Evolutionary conservation across 2,329 filamentous ascomycete genomes (phyloP), one percentile per base, ranked within the genome.

Genomic region (Phialocephala subalpina): DNA sequence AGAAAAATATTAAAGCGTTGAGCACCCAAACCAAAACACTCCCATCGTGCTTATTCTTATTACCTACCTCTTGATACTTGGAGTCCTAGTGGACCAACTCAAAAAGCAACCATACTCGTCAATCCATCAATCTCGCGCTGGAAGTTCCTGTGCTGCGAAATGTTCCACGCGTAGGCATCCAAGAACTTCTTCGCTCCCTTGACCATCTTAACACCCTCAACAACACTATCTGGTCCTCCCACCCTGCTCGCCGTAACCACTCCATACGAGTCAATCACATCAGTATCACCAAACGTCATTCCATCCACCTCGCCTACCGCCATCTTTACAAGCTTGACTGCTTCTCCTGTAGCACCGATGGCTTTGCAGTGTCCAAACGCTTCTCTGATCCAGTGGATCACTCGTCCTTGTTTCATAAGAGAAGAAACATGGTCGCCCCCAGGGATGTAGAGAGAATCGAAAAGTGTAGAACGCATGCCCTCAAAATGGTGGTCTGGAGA

Each of bases 351-450:
- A 0, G 90, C 93, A 1, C 88, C 92, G 27, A 96, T 91, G 1
- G 91, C 82, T 82, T 96, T 96, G 59, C 94, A 82, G 69, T 96
- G 92, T 0, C 92, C 92, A 71, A 95, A 96, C 0, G 92, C 90
- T 77, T 96, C 93, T 1, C 90, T 86, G 3, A 95, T 80, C 87
- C 90, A 96, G 80, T 95, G 90, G 1, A 91, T 75, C 0, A 91
- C 91, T 20, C 92, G 89, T 0, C 92, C 92, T 67, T 85, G 92
- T 80, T 89, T 87, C 63, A 84, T 80, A 0, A 96, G 84, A 0
- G 87, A 87, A 60, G 85, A 80, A 53, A 92, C 79, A 0, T 87
- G 87, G 0, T 84, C 81, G 0, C 93, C 92, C 0, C 92, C 92
- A 0, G 92, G 92, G 2, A 97, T 80, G 74, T 93, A 94, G 33